Base-by-base conservation (phyloP, 495 filamentous ascomycete species). In the Jackrogersella minutella region DNA sequence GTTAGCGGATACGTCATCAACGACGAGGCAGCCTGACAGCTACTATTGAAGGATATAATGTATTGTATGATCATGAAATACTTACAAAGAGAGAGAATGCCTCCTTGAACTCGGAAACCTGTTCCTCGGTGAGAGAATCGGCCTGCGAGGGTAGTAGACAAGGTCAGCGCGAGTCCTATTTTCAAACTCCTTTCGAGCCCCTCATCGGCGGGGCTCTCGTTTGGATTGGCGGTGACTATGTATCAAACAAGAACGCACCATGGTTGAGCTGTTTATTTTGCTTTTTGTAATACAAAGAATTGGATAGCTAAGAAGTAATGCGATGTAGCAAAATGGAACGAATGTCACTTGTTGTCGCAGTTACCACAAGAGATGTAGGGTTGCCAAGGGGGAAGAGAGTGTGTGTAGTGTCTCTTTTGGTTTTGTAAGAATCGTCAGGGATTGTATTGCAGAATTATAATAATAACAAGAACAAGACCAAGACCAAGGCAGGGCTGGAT, bases 21-120 rank as follows among this genome's bases (percentile, higher is more conserved):
- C 2, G 24, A 43, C 9, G n/a, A 64, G 28, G 34, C n/a, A 19
- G 43, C 28, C 9, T 3, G 21, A 14, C 6, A 53, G 8, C 43
- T 37, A 44, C 2, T 19, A 58, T 57, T 19, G 13, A 49, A 33
- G 9, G 36, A 8, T 52, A 54, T 2, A 17, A 46, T 4, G 13
- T 46, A 17, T 24, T 28, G 47, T n/a, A 26, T 11, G 9, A 8
- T 36, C 11, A 10, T 21, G 21, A 36, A 30, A 41, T 16, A 93
- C 95, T 91, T 86, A 99, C 95, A 80, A 99, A 99, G 34, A 99
- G 90, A 78, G 95, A 99, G 85, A 99, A 99, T 44, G 95, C 95
- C 84, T 99, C 96, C 90, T 98, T 99, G 83, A 98, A 99, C 84
- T 99, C 95, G 77, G 94, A 97, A 73, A 99, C 94, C 86, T 99